Conservation (phyloP, 805 yeast genomes). For the Cyberlindnera bimundalis region DNA sequence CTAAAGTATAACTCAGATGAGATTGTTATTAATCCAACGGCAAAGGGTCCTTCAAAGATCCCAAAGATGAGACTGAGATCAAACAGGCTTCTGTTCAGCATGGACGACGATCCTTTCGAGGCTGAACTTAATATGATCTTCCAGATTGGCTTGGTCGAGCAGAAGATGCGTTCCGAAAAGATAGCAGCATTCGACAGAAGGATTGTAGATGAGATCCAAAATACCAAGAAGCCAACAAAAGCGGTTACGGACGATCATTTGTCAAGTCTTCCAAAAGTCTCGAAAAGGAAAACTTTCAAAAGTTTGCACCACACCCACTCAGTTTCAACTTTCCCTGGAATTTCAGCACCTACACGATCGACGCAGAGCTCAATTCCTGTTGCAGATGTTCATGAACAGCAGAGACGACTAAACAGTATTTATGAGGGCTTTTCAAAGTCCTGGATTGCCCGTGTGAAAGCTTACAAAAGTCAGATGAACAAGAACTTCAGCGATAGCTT, state of each 20-base stretch:
- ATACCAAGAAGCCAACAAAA: slow-evolving; percentile 10
- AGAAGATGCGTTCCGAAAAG: slow-evolving; percentile 55
- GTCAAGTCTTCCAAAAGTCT: background rate
- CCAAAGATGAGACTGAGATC: slow-evolving; percentile 59
- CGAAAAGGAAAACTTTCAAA: slow-evolving; percentile 7
- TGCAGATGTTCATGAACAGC: background rate
- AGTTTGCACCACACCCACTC: slow-evolving; percentile 7
- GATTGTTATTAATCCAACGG: slow-evolving; percentile 37
- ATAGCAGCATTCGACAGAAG: slow-evolving; percentile 37
- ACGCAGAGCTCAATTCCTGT: background rate
- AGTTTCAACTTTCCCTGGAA: slow-evolving; percentile 5
- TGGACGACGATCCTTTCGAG: slow-evolving; percentile 92
- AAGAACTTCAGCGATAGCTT: slow-evolving; percentile 39
- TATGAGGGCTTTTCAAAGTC: slow-evolving; percentile 50
- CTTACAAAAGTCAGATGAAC: slow-evolving; percentile 39
- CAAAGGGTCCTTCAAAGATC: slow-evolving; percentile 41
- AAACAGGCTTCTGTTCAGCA: slow-evolving; percentile 52
- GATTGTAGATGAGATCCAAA: slow-evolving; percentile 20
- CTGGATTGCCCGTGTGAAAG: slow-evolving; percentile 67
- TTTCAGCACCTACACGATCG: background rate
- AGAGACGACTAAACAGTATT: slow-evolving; percentile 23
- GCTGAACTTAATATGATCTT: slow-evolving; percentile 60
- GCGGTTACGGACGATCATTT: slow-evolving; percentile 11
- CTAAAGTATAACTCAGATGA: slow-evolving; percentile 40
- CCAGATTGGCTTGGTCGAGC: slow-evolving; percentile 66